phyloP scores from a whole-genome alignment of 2,329 filamentous ascomycete genomes.

The Aotearoamyces nothofagi region DNA sequence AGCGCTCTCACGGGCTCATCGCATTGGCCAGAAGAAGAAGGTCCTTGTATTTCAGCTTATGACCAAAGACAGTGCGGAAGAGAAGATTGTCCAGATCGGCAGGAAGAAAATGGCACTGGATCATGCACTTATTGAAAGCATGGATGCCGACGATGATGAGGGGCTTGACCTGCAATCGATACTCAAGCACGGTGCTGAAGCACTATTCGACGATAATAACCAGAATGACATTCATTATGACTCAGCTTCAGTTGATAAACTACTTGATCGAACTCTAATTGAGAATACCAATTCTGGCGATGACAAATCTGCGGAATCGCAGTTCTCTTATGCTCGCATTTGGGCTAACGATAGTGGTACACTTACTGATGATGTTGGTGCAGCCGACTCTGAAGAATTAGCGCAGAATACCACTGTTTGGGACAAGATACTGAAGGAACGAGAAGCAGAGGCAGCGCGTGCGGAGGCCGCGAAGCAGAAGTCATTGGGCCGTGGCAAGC shows the following conservation, averaged over 20 bases:
- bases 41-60: conserved; percentile 92
- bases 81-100: conserved; percentile 92
- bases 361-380: conserved; percentile 47
- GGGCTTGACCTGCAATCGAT: conserved; percentile 76
- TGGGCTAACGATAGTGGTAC: conserved; percentile 73
- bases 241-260: conserved; percentile 63
- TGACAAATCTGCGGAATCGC: conserved; percentile 52
- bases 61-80: conserved; percentile 77
- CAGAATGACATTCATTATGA: conserved; percentile 71
- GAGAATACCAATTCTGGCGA: conserved; percentile 54
- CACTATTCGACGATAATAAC: conserved; percentile 66
- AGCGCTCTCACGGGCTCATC: conserved; percentile 82
- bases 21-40: conserved; percentile 92
- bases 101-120: conserved; percentile 93
- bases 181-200: conserved; percentile 71
- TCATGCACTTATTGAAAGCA: conserved; percentile 82
- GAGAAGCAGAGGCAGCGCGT: conserved; percentile 63
- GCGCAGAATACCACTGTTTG: conserved; percentile 58
- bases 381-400: conserved; percentile 32
- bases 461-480: conserved; percentile 55
- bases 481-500: conserved; percentile 72
- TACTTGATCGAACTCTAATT: conserved; percentile 74
- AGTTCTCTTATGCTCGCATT: conserved; percentile 80
- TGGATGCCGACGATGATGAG: conserved; percentile 71
- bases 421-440: conserved; percentile 77